A percentile compares a stretch with the other conserved stretches of the same genome.
These are phyloP conservation scores for Herpomyces periplanetae DNA, from an alignment of 2,329 filamentous ascomycete species.

Conservation along the genomic window DNA sequence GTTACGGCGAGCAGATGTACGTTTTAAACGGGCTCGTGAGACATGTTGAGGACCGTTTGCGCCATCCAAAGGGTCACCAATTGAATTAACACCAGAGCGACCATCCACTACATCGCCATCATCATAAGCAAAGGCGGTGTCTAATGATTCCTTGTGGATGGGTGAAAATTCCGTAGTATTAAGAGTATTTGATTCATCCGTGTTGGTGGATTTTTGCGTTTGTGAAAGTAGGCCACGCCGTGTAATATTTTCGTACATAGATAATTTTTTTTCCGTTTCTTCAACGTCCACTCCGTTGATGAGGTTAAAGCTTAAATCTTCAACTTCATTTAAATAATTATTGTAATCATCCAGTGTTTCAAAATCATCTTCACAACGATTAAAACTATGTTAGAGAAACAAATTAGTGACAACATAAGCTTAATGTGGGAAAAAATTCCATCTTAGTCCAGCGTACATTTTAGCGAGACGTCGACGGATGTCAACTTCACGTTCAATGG, in stretches of 20 bases:
- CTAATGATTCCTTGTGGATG: constrained; percentile 11
- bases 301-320: constrained; percentile 59
- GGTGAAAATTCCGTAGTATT: constrained; percentile 10
- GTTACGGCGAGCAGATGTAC: too few species aligned
- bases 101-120: constrained; percentile 18
- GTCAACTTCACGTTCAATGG: constrained; percentile 70
- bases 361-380: constrained; percentile 65
- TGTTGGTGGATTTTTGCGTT: constrained; percentile 15
- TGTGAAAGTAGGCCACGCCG: constrained; percentile 13
- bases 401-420: constrained; percentile 1
- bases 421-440: neutral
- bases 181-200: too few species aligned
- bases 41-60: too few species aligned
- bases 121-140: constrained; percentile 15
- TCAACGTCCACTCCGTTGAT: constrained; percentile 27
- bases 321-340: constrained; percentile 70
- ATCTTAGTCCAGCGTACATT: constrained; percentile 8
- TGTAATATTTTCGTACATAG: constrained; percentile 32
- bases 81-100: constrained; percentile 24
- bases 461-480: constrained; percentile 35
- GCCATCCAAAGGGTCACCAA: too few species aligned
- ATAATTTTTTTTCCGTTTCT: constrained; percentile 18
- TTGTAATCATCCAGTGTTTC: constrained; percentile 49
- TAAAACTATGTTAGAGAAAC: constrained; percentile 20
- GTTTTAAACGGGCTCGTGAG: too few species aligned